Conservation (phyloP, 2,329 filamentous ascomycete genomes). For the Epichloe hybrida region DNA sequence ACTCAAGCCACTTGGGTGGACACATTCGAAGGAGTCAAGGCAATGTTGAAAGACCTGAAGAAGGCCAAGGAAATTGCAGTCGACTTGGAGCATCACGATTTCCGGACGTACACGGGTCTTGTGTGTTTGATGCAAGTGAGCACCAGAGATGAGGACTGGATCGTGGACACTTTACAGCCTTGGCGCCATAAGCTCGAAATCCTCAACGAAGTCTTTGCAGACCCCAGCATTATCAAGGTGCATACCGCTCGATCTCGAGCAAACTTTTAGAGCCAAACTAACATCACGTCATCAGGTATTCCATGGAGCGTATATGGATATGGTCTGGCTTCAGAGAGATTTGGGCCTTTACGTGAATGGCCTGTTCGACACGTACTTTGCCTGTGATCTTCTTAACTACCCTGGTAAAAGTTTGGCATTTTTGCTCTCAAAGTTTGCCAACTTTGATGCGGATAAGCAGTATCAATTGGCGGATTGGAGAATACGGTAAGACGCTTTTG, state of each 20-base stretch:
- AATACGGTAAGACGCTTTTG: constrained; percentile 45
- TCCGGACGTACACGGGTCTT: constrained; percentile 74
- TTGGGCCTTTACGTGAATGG: constrained; percentile 88
- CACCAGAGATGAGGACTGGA: constrained; percentile 89
- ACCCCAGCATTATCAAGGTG: constrained; percentile 79
- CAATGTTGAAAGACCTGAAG: constrained; percentile 80
- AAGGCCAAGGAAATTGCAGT: constrained; percentile 79
- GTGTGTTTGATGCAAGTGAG: constrained; percentile 97
- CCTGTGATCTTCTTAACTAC: constrained; percentile 63
- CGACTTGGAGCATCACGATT: constrained; percentile 91
- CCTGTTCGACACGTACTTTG: constrained; percentile 88
- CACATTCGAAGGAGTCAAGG: constrained; percentile 67
- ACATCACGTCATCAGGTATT: constrained; percentile 43
- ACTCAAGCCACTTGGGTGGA: constrained; percentile 77
- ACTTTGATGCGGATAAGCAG: constrained; percentile 90
- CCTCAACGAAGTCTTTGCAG: constrained; percentile 85
- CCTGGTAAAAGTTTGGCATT: constrained; percentile 71
- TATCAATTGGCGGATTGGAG: constrained; percentile 96
- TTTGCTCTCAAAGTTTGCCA: constrained; percentile 71
- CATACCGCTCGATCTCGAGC: neutral
- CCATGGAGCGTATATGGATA: constrained; percentile 91
- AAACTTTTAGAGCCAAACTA: neutral
- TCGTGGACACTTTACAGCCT: constrained; percentile 85
- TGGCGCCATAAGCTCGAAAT: constrained; percentile 84
- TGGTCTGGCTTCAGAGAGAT: constrained; percentile 91